Evolutionary conservation across 441 rosid species (phyloP).

Genomic region (Viola pubescens): DNA sequence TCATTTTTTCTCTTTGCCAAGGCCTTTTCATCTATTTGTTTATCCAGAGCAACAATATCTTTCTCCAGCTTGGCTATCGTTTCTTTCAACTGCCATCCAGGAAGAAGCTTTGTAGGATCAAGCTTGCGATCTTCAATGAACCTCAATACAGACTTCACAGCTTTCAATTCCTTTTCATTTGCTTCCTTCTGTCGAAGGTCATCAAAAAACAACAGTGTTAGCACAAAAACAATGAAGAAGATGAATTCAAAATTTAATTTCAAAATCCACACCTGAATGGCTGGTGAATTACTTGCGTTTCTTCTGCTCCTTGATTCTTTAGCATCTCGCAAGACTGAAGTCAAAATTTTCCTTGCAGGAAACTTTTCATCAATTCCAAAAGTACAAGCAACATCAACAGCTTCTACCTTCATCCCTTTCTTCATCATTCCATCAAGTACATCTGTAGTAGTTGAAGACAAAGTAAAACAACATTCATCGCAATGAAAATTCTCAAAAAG

Average conservation of each 20-base stretch:
- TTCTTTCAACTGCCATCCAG: constrained; percentile 48
- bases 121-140: constrained; percentile 44
- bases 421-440: constrained; percentile 44
- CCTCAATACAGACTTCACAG: constrained; percentile 38
- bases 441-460: constrained; percentile 28
- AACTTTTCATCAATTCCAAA: constrained; percentile 54
- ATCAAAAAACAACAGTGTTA: constrained; percentile 8
- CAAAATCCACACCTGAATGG: constrained; percentile 30
- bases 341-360: constrained; percentile 44
- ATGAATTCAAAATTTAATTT: background rate
- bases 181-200: constrained; percentile 38
- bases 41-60: constrained; percentile 38
- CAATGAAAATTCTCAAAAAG: background rate
- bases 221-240: constrained; percentile 6
- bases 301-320: constrained; percentile 38
- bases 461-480: background rate
- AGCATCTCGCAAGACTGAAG: constrained; percentile 35
- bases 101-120: constrained; percentile 42
- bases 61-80: constrained; percentile 41
- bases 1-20: constrained; percentile 36
- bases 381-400: constrained; percentile 43
- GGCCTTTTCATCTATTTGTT: constrained; percentile 28
- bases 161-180: constrained; percentile 36
- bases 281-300: constrained; percentile 25
- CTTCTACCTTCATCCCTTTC: constrained; percentile 44